Evolutionary conservation across 306 rosid species (phyloP).

Genomic region (Hylodesmum podocarpum): DNA sequence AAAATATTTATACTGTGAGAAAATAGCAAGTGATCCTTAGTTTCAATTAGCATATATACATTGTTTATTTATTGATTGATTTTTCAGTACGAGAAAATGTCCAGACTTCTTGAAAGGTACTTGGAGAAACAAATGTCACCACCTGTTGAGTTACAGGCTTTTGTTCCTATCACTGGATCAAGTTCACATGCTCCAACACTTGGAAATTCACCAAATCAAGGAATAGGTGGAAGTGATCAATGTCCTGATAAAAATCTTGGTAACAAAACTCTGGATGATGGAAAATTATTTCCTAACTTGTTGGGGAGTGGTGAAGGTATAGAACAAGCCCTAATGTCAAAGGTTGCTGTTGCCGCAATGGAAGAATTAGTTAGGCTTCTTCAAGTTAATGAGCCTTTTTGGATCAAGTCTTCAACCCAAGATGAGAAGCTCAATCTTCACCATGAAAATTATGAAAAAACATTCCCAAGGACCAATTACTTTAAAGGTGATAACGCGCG

Average conservation of each 20-base stretch:
- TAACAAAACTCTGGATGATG: background rate
- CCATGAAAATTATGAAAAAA: conserved; percentile 43
- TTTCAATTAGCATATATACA: background rate
- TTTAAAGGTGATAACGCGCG: conserved; percentile 31
- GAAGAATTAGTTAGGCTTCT: conserved; percentile 53
- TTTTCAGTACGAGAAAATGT: conserved; percentile 53
- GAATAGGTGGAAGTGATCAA: conserved; percentile 18
- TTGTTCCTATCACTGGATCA: conserved; percentile 20
- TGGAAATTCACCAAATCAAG: conserved; percentile 33
- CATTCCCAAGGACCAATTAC: conserved; percentile 42
- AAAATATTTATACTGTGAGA: no score
- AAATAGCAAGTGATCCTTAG: no score
- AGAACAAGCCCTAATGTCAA: conserved; percentile 43
- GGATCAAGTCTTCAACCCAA: conserved; percentile 37
- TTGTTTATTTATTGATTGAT: background rate
- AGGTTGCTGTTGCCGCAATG: conserved; percentile 41
- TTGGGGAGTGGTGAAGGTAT: conserved; percentile 5
- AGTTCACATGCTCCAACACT: conserved; percentile 23
- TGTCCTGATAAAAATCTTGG: background rate
- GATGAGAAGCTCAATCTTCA: conserved; percentile 37
- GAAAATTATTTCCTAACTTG: background rate
- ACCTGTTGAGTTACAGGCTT: conserved; percentile 26
- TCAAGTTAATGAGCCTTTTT: conserved; percentile 46
- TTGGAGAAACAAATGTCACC: conserved; percentile 48
- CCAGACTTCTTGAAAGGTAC: conserved; percentile 41